Evolutionary conservation across 75 land plant species (phyloP).

Genomic region (Sequoiadendron giganteum): DNA sequence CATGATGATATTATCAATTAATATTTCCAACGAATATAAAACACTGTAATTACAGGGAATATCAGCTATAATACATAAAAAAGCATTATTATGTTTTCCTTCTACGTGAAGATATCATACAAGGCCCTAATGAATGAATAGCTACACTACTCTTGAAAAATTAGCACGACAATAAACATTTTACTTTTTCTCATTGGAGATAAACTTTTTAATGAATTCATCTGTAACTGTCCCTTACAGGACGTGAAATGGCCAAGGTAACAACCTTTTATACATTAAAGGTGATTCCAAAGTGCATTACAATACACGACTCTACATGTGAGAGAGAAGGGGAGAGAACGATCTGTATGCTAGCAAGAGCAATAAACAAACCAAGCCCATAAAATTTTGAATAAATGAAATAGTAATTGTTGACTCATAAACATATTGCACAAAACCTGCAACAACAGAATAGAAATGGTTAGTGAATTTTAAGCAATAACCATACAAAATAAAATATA

Average conservation of each 20-base stretch:
- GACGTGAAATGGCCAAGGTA: background rate
- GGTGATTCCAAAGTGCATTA: background rate
- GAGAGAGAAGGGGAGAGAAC: background rate
- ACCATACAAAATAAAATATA: background rate
- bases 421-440: background rate
- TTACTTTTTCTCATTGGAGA: background rate
- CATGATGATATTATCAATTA: background rate
- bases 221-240: background rate
- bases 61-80: background rate
- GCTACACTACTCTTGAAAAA: background rate
- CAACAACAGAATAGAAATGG: background rate
- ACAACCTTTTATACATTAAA: background rate
- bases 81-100: background rate
- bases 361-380: background rate
- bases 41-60: background rate
- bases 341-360: background rate
- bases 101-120: background rate
- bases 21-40: no score
- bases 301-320: background rate
- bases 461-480: background rate
- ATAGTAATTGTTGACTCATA: background rate
- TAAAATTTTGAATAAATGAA: background rate
- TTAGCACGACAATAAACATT: background rate
- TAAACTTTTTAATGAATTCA: background rate
- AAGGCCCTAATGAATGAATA: background rate